These are phyloP conservation scores for Pseudocercospora musae DNA, from an alignment of 2,329 filamentous ascomycete genomes.

Conservation along the genomic window DNA sequence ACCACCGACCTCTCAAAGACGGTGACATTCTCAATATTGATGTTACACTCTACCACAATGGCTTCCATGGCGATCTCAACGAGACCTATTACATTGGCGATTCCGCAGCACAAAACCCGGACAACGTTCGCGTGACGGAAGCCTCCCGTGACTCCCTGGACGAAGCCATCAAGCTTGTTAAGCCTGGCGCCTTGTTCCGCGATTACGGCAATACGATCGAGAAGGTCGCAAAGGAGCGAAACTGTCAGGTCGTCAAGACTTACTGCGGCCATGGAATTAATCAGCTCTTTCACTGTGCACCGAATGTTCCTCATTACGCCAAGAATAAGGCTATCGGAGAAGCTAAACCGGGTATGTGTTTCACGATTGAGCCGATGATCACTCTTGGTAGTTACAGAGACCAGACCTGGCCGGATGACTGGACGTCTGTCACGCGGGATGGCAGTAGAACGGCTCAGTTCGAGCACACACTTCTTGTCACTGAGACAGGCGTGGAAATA, in stretches of 20 bases:
- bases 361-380: constrained; percentile 99
- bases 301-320: constrained; percentile 93
- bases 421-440: constrained; percentile 92
- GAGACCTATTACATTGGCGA: constrained; percentile 98
- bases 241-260: constrained; percentile 88
- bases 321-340: constrained; percentile 97
- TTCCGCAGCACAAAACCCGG: constrained; percentile 76
- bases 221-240: constrained; percentile 80
- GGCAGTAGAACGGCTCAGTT: constrained; percentile 91
- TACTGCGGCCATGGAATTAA: constrained; percentile 98
- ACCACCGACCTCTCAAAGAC: constrained; percentile 79
- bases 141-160: constrained; percentile 84
- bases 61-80: constrained; percentile 94
- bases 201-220: constrained; percentile 95
- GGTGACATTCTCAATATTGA: constrained; percentile 98
- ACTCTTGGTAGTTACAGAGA: constrained; percentile 86
- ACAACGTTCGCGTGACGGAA: constrained; percentile 87
- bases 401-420: constrained; percentile 97
- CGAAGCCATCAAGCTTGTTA: constrained; percentile 86
- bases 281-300: constrained; percentile 85
- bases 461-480: constrained; percentile 81
- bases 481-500: constrained; percentile 76
- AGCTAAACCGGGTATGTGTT: constrained; percentile 95
- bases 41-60: constrained; percentile 87
- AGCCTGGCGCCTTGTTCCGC: constrained; percentile 87